Percentiles rank a stretch among this genome's conserved stretches.
phyloP scores from a whole-genome alignment of 2,329 filamentous ascomycete genomes.

The Ophiosphaerella herpotricha region DNA sequence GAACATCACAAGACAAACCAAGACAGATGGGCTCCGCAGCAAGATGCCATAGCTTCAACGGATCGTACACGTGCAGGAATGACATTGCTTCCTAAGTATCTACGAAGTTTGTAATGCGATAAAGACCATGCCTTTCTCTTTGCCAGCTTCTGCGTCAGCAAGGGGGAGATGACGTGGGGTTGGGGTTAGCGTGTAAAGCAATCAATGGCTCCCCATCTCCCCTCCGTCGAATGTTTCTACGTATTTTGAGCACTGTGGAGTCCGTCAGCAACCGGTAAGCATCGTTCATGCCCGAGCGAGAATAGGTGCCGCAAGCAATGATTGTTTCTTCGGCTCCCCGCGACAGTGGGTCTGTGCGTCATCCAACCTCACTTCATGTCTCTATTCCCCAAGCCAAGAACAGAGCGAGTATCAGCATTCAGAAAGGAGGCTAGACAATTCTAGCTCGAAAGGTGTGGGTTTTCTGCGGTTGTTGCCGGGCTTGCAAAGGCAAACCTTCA shows the following conservation, averaged over 20 bases:
- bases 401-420: constrained; percentile 1
- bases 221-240: constrained; percentile 2
- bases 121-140: too few species aligned
- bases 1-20: too few species aligned
- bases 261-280: constrained; percentile 24
- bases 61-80: too few species aligned
- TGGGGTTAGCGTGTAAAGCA: not conserved
- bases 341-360: constrained; percentile 20
- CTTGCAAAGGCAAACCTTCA: not conserved
- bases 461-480: too few species aligned
- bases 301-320: constrained; percentile 23
- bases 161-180: not conserved
- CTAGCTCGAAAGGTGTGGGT: not conserved
- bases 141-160: not conserved
- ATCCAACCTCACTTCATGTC: constrained; percentile 28
- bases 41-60: too few species aligned
- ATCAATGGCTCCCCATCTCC: constrained; percentile 30
- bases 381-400: constrained; percentile 7
- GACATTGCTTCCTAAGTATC: not conserved
- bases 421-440: not conserved
- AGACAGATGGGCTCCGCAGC: too few species aligned
- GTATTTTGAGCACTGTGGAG: constrained; percentile 5
- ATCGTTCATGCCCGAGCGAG: constrained; percentile 24
- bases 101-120: not conserved
- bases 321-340: constrained; percentile 23